phyloP scores from a whole-genome alignment of 75 land plant species.

The Ceratopteris richardii region DNA sequence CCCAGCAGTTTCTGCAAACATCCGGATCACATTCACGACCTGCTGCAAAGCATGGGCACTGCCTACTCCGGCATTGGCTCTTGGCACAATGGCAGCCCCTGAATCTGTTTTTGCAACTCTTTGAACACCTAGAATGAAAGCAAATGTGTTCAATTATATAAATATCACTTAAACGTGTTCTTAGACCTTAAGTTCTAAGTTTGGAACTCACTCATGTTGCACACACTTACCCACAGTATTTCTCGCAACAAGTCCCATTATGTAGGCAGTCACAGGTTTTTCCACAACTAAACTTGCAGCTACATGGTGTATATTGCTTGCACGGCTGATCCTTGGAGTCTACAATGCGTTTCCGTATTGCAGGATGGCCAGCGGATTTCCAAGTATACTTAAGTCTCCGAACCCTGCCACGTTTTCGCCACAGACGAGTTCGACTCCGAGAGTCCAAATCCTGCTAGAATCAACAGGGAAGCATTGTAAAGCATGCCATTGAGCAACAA shows the following conservation, averaged over 20 bases:
- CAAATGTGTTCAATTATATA: too few species aligned
- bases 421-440: constrained; percentile 60
- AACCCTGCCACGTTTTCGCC: constrained; percentile 65
- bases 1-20: constrained; percentile 99
- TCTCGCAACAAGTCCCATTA: constrained; percentile 97
- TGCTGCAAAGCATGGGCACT: constrained; percentile 99
- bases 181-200: too few species aligned
- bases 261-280: constrained; percentile 73
- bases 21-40: constrained; percentile 99
- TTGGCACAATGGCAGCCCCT: constrained; percentile 99
- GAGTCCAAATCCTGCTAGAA: constrained; percentile 37
- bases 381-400: constrained; percentile 88
- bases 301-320: constrained; percentile 87
- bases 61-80: constrained; percentile 94
- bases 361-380: constrained; percentile 86
- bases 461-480: background rate
- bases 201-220: too few species aligned
- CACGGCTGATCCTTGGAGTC: constrained; percentile 91
- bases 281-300: constrained; percentile 79
- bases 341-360: constrained; percentile 62
- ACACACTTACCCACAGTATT: constrained; percentile 90
- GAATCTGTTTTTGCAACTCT: constrained; percentile 94
- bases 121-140: constrained; percentile 56
- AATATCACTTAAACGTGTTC: too few species aligned
- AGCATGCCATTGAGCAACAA: background rate